Percentiles rank a stretch among this genome's conserved stretches.
Evolutionary conservation across 2,329 filamentous ascomycete species (phyloP).

Genomic region (Talaromyces sp.): DNA sequence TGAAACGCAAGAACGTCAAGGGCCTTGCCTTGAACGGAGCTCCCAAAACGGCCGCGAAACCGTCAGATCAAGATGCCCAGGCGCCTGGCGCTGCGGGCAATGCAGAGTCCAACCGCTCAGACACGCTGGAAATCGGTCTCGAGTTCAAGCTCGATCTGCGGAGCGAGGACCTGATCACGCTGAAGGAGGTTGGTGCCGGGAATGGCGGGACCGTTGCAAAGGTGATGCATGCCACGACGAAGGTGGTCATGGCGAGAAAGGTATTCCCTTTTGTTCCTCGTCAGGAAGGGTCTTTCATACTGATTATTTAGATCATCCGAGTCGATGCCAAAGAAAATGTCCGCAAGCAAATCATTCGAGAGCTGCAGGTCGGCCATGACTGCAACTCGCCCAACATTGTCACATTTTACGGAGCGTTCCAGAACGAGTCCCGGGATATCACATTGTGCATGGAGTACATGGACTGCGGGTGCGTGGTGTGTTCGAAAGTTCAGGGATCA

Average conservation of each 20-base stretch:
- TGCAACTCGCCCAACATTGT: constrained; percentile 97
- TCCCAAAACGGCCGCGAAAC: constrained; percentile 61
- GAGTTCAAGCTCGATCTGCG: constrained; percentile 92
- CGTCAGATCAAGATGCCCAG: constrained; percentile 65
- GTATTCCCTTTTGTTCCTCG: constrained; percentile 42
- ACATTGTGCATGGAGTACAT: constrained; percentile 99
- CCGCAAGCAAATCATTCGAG: constrained; percentile 91
- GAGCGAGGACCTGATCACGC: constrained; percentile 83
- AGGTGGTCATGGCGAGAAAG: constrained; percentile 97
- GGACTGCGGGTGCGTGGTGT: constrained; percentile 79
- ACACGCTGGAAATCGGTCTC: constrained; percentile 88
- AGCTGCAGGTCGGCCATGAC: constrained; percentile 96
- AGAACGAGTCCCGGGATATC: constrained; percentile 94
- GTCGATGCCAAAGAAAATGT: constrained; percentile 97
- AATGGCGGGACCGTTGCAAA: constrained; percentile 99
- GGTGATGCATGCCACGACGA: constrained; percentile 88
- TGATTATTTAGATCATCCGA: constrained; percentile 71
- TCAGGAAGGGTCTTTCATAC: too few species aligned
- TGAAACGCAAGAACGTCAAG: constrained; percentile 99
- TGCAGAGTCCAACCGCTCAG: constrained; percentile 54
- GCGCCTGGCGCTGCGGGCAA: constrained; percentile 40
- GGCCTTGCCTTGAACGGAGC: constrained; percentile 81
- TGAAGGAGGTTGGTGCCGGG: constrained; percentile 91
- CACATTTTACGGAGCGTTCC: constrained; percentile 93
- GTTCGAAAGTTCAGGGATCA: neutral